A percentile compares a stretch with the other conserved stretches of the same genome.
Evolutionary conservation across 176 grass and related monocot genomes (phyloP).

Genomic region (Eragrostis nindensis): DNA sequence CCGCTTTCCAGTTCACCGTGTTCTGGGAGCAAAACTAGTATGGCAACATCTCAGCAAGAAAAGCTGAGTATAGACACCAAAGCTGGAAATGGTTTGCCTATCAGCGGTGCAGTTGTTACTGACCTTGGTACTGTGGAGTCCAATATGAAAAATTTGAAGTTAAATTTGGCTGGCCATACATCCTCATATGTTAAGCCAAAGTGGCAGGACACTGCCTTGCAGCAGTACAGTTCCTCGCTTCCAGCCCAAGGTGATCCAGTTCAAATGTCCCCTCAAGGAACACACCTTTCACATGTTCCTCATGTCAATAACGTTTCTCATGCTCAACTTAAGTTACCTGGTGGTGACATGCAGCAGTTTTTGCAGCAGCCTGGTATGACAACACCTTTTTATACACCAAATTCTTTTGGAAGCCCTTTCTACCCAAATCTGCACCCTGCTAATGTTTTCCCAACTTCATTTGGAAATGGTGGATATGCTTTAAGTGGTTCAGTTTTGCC

Average conservation of each 20-base stretch:
- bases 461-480: conserved; percentile 60
- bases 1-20: conserved; percentile 45
- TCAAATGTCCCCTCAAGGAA: conserved; percentile 54
- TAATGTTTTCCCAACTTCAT: conserved; percentile 55
- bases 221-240: conserved; percentile 38
- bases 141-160: conserved; percentile 62
- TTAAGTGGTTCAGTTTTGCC: conserved; percentile 65
- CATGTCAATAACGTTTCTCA: conserved; percentile 51
- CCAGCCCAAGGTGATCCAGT: conserved; percentile 44
- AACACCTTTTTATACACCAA: conserved; percentile 63
- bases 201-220: conserved; percentile 53
- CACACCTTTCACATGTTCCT: conserved; percentile 43
- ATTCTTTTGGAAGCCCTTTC: conserved; percentile 61
- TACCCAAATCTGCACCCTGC: conserved; percentile 66
- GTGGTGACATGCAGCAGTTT: conserved; percentile 64
- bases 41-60: conserved; percentile 47
- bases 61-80: conserved; percentile 19
- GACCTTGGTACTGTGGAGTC: conserved; percentile 50
- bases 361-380: conserved; percentile 55
- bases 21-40: conserved; percentile 44
- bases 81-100: conserved; percentile 38
- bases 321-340: conserved; percentile 65
- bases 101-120: conserved; percentile 33
- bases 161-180: conserved; percentile 50
- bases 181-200: conserved; percentile 41